phyloP scores from a whole-genome alignment of 257 asterid genomes.

The Ilex asprella region DNA sequence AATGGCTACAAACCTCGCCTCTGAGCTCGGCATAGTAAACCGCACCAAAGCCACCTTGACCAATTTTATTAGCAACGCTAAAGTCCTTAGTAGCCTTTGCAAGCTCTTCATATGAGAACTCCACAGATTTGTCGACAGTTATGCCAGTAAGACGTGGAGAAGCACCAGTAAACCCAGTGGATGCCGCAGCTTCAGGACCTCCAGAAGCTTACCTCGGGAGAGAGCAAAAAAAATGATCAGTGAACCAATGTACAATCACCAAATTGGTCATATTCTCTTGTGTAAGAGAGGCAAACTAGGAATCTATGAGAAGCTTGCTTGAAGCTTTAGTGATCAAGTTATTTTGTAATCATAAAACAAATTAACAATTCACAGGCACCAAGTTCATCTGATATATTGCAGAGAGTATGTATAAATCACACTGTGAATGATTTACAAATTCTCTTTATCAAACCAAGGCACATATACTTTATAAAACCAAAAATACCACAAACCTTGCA shows the following conservation, averaged over 20 bases:
- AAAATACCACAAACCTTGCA: too few species aligned
- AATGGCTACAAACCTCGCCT: constrained; percentile 71
- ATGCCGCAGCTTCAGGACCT: constrained; percentile 26
- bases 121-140: constrained; percentile 85
- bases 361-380: too few species aligned
- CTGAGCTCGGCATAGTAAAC: constrained; percentile 98
- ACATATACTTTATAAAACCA: too few species aligned
- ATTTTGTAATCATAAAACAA: too few species aligned
- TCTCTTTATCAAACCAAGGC: too few species aligned
- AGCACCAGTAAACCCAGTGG: constrained; percentile 32
- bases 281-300: too few species aligned
- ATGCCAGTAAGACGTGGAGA: constrained; percentile 55
- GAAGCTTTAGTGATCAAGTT: too few species aligned
- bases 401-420: too few species aligned
- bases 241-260: neutral
- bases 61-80: constrained; percentile 87
- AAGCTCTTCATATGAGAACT: constrained; percentile 92
- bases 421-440: too few species aligned
- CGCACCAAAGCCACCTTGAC: constrained; percentile 95
- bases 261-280: too few species aligned
- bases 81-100: constrained; percentile 74
- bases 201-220: constrained; percentile 26
- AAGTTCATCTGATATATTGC: too few species aligned
- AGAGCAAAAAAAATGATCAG: constrained; percentile 1
- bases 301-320: too few species aligned